phyloP scores from a whole-genome alignment of 345 rosid species.

The Aegle marmelos region DNA sequence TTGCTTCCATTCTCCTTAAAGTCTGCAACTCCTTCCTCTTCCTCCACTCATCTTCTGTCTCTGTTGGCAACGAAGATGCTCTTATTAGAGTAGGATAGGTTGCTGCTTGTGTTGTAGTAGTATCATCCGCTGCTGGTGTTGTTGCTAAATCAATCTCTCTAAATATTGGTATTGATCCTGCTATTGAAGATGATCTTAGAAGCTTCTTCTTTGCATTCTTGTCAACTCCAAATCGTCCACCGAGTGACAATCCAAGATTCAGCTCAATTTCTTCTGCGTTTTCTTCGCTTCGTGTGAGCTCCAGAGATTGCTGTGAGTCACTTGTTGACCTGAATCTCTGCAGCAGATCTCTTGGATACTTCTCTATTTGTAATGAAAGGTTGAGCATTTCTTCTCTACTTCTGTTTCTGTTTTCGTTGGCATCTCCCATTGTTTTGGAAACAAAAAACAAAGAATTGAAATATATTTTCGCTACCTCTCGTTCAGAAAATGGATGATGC shows the following conservation, averaged over 20 bases:
- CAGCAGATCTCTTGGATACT: conserved; percentile 75
- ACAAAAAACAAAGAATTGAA: not conserved
- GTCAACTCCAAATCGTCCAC: conserved; percentile 90
- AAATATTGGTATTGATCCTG: conserved; percentile 41
- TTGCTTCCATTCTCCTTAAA: conserved; percentile 79
- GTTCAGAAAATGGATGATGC: not conserved
- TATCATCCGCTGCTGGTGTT: not conserved
- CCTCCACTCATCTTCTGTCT: conserved; percentile 91
- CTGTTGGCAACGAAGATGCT: conserved; percentile 81
- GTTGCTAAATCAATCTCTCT: conserved; percentile 27
- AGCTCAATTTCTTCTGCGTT: conserved; percentile 54
- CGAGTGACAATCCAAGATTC: conserved; percentile 80
- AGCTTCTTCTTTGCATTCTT: conserved; percentile 50
- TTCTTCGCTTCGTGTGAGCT: conserved; percentile 17
- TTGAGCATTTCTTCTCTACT: conserved; percentile 50
- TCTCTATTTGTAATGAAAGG: conserved; percentile 57
- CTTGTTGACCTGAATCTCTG: conserved; percentile 53
- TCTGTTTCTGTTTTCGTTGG: conserved; percentile 32
- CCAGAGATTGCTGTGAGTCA: conserved; percentile 10
- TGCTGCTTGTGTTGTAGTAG: conserved; percentile 22
- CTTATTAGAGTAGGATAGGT: conserved; percentile 52
- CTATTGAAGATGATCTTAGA: conserved; percentile 70
- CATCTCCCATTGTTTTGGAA: conserved; percentile 51
- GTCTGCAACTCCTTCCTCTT: conserved; percentile 86
- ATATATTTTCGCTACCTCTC: not conserved